Evolutionary conservation across 225 moss, liverwort and hornwort genomes (phyloP).

Genomic region (Physcomitrellopsis africana): DNA sequence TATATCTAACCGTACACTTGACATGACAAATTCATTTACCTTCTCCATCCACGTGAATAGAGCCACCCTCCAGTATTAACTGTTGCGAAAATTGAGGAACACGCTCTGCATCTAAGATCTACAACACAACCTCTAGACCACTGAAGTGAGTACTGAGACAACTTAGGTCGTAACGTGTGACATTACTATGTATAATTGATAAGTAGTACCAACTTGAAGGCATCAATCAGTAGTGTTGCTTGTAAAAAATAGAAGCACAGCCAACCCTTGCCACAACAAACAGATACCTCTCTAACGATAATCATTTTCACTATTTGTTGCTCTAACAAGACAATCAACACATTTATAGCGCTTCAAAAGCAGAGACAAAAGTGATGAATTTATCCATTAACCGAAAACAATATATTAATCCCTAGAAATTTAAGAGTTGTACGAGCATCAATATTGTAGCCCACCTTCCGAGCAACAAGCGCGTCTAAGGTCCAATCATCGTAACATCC

Average conservation of each 20-base stretch:
- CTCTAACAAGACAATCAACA: background rate
- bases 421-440: slow-evolving; percentile 1
- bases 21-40: slow-evolving; percentile 50
- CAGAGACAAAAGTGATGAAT: background rate
- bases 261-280: background rate
- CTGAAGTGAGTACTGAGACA: slow-evolving; percentile 23
- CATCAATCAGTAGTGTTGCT: background rate
- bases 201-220: slow-evolving; percentile 3
- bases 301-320: background rate
- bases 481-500: slow-evolving; percentile 85
- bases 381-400: background rate
- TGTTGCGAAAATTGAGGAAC: slow-evolving; percentile 74
- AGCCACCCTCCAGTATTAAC: slow-evolving; percentile 89
- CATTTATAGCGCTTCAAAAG: background rate
- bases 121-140: slow-evolving; percentile 41
- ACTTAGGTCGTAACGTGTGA: slow-evolving; percentile 8
- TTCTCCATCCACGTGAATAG: slow-evolving; percentile 97
- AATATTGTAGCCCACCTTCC: slow-evolving; percentile 59
- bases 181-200: background rate
- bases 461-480: slow-evolving; percentile 64
- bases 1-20: slow-evolving; percentile 1
- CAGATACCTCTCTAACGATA: slow-evolving; percentile 3
- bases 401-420: background rate
- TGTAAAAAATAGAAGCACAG: slow-evolving; percentile 10
- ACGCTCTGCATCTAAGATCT: slow-evolving; percentile 92